Percentiles rank a stretch among this genome's conserved stretches.
These are phyloP conservation scores for Stemphylium vesicarium DNA, from an alignment of 2,329 filamentous ascomycete species.

Conservation along the genomic window DNA sequence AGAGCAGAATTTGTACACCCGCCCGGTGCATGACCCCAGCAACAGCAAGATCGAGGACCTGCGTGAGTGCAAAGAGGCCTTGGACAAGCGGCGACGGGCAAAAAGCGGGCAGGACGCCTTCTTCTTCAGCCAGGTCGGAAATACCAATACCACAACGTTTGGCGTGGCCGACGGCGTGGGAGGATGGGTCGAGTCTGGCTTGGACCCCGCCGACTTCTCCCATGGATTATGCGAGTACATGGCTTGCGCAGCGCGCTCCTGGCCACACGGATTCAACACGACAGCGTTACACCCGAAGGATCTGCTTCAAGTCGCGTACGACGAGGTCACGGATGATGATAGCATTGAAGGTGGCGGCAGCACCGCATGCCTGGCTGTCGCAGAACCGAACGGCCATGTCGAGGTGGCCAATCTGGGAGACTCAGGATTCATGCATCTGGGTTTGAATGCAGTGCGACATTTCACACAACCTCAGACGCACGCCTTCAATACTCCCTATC, in stretches of 20 bases:
- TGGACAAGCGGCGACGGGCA: slow-evolving; percentile 68
- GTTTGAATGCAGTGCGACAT: slow-evolving; percentile 82
- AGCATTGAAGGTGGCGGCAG: slow-evolving; percentile 82
- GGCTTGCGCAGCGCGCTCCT: slow-evolving; percentile 74
- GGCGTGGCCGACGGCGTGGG: slow-evolving; percentile 95
- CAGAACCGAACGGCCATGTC: slow-evolving; percentile 72
- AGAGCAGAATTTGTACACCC: slow-evolving; percentile 45
- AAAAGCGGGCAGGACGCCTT: slow-evolving; percentile 95
- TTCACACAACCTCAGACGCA: slow-evolving; percentile 89
- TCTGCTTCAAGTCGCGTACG: slow-evolving; percentile 84
- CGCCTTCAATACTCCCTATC: slow-evolving; percentile 96
- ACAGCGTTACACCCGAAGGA: slow-evolving; percentile 65
- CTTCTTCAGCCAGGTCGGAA: slow-evolving; percentile 82
- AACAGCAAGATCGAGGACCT: slow-evolving; percentile 33
- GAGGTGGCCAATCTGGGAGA: slow-evolving; percentile 95
- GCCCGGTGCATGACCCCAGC: slow-evolving; percentile 36
- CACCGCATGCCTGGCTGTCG: slow-evolving; percentile 88
- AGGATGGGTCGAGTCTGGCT: slow-evolving; percentile 89
- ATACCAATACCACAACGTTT: slow-evolving; percentile 75
- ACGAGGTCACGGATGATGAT: slow-evolving; percentile 76
- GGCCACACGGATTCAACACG: slow-evolving; percentile 51
- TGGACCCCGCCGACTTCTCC: slow-evolving; percentile 94
- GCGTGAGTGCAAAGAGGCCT: slow-evolving; percentile 38
- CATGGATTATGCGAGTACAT: slow-evolving; percentile 94
- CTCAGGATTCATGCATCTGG: slow-evolving; percentile 88